Evolutionary conservation across 2,329 filamentous ascomycete species (phyloP).

Genomic region (Microdochium trichocladiopsis): DNA sequence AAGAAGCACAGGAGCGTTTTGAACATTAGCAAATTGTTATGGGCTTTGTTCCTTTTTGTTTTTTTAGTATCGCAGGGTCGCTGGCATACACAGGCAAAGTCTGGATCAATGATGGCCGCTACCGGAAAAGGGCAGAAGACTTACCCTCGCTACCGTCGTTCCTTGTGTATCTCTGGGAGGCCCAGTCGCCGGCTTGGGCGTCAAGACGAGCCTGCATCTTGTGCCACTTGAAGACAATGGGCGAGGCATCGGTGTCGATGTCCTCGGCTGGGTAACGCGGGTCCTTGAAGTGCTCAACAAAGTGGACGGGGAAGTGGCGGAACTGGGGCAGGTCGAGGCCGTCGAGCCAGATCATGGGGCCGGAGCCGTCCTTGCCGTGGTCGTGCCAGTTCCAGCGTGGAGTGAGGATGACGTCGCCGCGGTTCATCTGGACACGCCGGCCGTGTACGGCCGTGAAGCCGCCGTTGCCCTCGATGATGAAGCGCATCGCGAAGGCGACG

Average conservation of each 20-base stretch:
- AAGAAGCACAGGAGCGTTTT: neutral
- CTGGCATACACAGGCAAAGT: neutral
- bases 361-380: too few relatives aligned
- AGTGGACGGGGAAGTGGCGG: slow-evolving; percentile 37
- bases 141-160: neutral
- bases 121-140: neutral
- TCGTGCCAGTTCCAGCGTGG: too few relatives aligned
- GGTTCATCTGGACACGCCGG: too few relatives aligned
- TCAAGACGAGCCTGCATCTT: slow-evolving; percentile 26
- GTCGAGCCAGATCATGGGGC: too few relatives aligned
- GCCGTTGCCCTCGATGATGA: too few relatives aligned
- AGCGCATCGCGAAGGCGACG: too few relatives aligned
- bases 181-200: slow-evolving; percentile 13
- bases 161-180: neutral
- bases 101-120: neutral
- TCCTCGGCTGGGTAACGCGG: slow-evolving; percentile 29
- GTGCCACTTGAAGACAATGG: slow-evolving; percentile 29
- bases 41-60: neutral
- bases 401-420: too few relatives aligned
- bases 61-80: neutral
- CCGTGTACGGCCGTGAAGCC: too few relatives aligned
- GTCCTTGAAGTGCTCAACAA: slow-evolving; percentile 33
- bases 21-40: too few relatives aligned
- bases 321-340: too few relatives aligned
- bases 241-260: slow-evolving; percentile 21